A percentile compares a stretch with the other conserved stretches of the same genome.
Conservation (phyloP, 371 early-diverging fungal species). For the Apophysomyces ossiformis region DNA sequence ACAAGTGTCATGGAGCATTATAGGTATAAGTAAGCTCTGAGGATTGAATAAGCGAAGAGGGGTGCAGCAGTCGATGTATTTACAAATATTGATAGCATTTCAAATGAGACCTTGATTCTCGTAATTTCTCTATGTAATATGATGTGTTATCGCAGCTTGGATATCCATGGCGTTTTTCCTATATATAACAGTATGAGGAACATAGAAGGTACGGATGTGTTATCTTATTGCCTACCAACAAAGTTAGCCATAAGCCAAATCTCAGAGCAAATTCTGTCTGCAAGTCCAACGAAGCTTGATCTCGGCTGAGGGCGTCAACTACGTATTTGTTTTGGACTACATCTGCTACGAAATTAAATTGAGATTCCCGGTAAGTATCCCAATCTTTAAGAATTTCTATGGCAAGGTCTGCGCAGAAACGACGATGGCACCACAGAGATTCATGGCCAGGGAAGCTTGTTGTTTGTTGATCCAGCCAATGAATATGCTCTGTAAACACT, state of each 20-base stretch:
- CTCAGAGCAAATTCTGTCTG: constrained; percentile 39
- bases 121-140: no score
- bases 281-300: neutral
- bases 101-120: no score
- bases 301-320: constrained; percentile 12
- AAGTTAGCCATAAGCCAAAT: constrained; percentile 39
- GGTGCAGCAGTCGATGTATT: no score
- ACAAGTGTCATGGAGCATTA: no score
- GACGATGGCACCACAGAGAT: constrained; percentile 62
- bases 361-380: neutral
- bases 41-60: no score
- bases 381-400: neutral
- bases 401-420: constrained; percentile 38
- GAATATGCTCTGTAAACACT: constrained; percentile 10
- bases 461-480: constrained; percentile 42
- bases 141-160: neutral
- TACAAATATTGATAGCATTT: no score
- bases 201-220: neutral
- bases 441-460: constrained; percentile 60
- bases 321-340: constrained; percentile 12
- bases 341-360: constrained; percentile 25
- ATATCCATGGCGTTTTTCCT: neutral
- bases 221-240: constrained; percentile 25
- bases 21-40: no score
- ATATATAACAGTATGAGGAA: neutral